These are phyloP conservation scores for Trapa incisa DNA, from an alignment of 345 rosid genomes.

Conservation along the genomic window DNA sequence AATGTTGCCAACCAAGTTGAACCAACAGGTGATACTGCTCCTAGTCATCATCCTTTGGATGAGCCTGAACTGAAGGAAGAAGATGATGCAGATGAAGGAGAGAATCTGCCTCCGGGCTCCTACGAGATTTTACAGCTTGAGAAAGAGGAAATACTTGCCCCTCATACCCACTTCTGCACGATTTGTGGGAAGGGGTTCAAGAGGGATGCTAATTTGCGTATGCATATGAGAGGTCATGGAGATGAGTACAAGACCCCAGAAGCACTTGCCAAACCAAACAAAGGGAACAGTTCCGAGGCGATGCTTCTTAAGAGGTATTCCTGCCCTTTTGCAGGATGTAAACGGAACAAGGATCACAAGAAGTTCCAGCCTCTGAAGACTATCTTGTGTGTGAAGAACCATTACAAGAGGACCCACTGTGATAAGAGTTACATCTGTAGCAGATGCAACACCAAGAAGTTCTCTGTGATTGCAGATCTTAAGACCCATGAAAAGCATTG, in stretches of 20 bases:
- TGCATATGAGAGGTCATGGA: slow-evolving; percentile 99
- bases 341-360: slow-evolving; percentile 92
- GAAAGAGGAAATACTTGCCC: slow-evolving; percentile 97
- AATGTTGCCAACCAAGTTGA: slow-evolving; percentile 28
- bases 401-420: slow-evolving; percentile 91
- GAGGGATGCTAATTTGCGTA: slow-evolving; percentile 87
- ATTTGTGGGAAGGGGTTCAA: slow-evolving; percentile 98
- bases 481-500: slow-evolving; percentile 99
- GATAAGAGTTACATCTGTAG: slow-evolving; percentile 87
- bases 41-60: slow-evolving; percentile 34
- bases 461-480: slow-evolving; percentile 88
- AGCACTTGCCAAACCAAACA: slow-evolving; percentile 88
- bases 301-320: slow-evolving; percentile 77
- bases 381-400: slow-evolving; percentile 85
- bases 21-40: slow-evolving; percentile 13
- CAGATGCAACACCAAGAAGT: slow-evolving; percentile 87
- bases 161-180: slow-evolving; percentile 88
- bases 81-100: slow-evolving; percentile 89
- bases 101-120: slow-evolving; percentile 85
- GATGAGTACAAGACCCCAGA: slow-evolving; percentile 93
- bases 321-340: slow-evolving; percentile 87
- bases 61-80: slow-evolving; percentile 83
- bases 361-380: slow-evolving; percentile 95
- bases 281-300: slow-evolving; percentile 54
- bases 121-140: slow-evolving; percentile 87